Conservation (phyloP, 2,329 filamentous ascomycete species). For the Diplodia sapinea region DNA sequence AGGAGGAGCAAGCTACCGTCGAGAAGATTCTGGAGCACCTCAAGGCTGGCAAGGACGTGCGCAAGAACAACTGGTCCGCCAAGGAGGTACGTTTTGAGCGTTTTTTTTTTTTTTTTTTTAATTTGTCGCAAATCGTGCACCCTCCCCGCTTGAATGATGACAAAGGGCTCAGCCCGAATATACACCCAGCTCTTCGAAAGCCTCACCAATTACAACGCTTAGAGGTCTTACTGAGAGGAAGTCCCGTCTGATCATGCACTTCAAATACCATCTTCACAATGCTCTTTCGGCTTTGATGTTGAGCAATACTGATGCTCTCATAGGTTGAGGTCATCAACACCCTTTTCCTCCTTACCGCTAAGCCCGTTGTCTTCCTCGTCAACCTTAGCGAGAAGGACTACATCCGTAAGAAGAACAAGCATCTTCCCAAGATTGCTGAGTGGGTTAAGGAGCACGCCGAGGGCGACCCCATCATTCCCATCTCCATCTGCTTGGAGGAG, state of each 20-base stretch:
- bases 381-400: conserved; percentile 98
- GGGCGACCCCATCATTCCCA: conserved; percentile 88
- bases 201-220: conserved; percentile 73
- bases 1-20: conserved; percentile 90
- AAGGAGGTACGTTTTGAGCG: conserved; percentile 80
- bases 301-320: conserved; percentile 40
- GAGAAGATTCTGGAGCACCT: conserved; percentile 86
- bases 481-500: conserved; percentile 93
- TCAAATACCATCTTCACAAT: neutral
- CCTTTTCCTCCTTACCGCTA: conserved; percentile 91
- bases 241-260: conserved; percentile 67
- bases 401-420: conserved; percentile 99
- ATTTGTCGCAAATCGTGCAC: neutral
- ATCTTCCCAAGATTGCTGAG: conserved; percentile 88
- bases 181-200: conserved; percentile 99
- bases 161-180: conserved; percentile 86
- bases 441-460: conserved; percentile 92
- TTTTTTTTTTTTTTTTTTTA: conserved; percentile 37
- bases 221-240: conserved; percentile 88
- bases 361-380: conserved; percentile 95
- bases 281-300: neutral
- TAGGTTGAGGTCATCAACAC: conserved; percentile 98
- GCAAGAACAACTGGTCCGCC: conserved; percentile 84
- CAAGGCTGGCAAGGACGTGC: conserved; percentile 88
- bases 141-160: conserved; percentile 75